Conservation (phyloP, 1,139 yeast species). For the Lodderomyces parapsilosis region DNA sequence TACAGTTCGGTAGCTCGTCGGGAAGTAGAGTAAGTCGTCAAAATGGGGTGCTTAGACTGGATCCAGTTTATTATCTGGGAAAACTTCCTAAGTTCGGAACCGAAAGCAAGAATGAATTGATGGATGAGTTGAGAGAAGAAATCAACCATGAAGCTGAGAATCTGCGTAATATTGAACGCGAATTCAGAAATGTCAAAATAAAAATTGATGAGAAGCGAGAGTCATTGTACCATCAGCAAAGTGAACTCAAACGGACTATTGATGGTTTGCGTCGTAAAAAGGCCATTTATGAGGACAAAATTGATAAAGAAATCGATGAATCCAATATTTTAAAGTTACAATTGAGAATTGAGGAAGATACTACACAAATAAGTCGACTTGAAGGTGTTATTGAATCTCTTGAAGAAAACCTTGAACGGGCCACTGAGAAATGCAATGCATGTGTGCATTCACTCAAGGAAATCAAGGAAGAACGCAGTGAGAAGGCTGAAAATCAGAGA, state of each 20-base stretch:
- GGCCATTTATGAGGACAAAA: slow-evolving; percentile 24
- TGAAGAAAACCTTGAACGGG: slow-evolving; percentile 21
- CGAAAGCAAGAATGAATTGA: slow-evolving; percentile 19
- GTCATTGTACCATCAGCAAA: background rate
- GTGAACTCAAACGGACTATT: slow-evolving; percentile 16
- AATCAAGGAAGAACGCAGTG: slow-evolving; percentile 11
- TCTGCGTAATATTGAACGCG: slow-evolving; percentile 18
- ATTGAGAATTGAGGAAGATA: slow-evolving; percentile 29
- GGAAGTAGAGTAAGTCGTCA: slow-evolving; percentile 42
- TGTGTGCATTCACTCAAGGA: slow-evolving; percentile 12
- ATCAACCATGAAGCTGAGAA: slow-evolving; percentile 16
- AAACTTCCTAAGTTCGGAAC: slow-evolving; percentile 32
- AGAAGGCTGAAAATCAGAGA: slow-evolving; percentile 3
- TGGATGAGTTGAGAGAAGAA: slow-evolving; percentile 18
- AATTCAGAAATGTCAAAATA: slow-evolving; percentile 16
- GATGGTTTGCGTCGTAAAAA: slow-evolving; percentile 19
- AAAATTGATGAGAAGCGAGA: slow-evolving; percentile 15
- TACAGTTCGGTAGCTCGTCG: slow-evolving; percentile 39
- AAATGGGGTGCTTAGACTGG: slow-evolving; percentile 50
- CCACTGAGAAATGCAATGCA: slow-evolving; percentile 5
- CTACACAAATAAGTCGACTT: slow-evolving; percentile 25
- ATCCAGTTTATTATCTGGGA: slow-evolving; percentile 51
- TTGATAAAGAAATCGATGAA: slow-evolving; percentile 36
- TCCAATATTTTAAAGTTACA: slow-evolving; percentile 31
- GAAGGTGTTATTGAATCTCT: slow-evolving; percentile 30